phyloP scores from a whole-genome alignment of 2,329 filamentous ascomycete species.

The Sclerotinia trifoliorum region DNA sequence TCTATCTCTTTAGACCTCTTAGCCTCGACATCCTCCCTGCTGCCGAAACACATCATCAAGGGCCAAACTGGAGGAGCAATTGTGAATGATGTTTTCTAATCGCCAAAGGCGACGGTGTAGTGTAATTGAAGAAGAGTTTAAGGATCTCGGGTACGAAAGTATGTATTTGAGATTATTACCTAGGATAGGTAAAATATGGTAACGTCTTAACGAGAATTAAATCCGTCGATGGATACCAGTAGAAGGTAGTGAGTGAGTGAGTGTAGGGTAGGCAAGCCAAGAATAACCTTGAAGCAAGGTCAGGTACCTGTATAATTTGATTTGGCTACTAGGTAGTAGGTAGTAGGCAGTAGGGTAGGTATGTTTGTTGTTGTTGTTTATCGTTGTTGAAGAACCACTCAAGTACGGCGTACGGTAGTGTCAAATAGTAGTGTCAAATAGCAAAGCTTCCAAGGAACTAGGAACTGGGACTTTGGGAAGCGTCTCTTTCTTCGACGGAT shows the following conservation, averaged over 20 bases:
- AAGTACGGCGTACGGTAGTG: too few relatives aligned
- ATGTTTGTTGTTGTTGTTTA: too few relatives aligned
- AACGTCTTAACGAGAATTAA: not conserved
- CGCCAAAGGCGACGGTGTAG: not conserved
- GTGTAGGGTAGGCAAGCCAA: too few relatives aligned
- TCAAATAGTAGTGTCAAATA: not conserved
- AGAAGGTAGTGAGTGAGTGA: not conserved
- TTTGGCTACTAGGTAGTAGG: too few relatives aligned
- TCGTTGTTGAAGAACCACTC: too few relatives aligned
- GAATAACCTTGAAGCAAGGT: not conserved
- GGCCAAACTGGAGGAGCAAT: not conserved
- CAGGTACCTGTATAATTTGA: not conserved
- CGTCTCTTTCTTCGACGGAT: not conserved
- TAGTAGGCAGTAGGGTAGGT: too few relatives aligned
- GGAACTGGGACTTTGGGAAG: too few relatives aligned
- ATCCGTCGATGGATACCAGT: not conserved
- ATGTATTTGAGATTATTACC: not conserved
- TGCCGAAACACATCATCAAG: slow-evolving; percentile 63
- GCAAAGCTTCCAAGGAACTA: not conserved
- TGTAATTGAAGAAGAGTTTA: not conserved
- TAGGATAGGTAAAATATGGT: not conserved
- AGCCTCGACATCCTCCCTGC: slow-evolving; percentile 47
- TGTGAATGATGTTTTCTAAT: not conserved
- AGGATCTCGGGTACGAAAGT: not conserved
- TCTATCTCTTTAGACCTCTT: slow-evolving; percentile 76